phyloP scores from a whole-genome alignment of 2,329 filamentous ascomycete species.

The Penicillium sp. region DNA sequence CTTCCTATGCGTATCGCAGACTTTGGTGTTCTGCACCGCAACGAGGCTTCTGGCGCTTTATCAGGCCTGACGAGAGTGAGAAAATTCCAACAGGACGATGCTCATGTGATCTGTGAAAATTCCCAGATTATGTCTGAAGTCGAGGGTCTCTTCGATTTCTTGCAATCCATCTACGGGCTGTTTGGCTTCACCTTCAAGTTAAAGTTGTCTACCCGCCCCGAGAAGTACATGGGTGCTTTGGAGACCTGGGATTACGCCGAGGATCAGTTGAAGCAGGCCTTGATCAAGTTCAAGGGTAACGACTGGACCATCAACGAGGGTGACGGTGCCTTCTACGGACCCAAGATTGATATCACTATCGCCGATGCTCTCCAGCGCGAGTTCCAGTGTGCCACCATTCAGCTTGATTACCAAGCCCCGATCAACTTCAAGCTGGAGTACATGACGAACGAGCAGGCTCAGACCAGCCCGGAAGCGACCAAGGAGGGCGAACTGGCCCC shows the following conservation, averaged over 20 bases:
- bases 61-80: slow-evolving; percentile 87
- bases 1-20: slow-evolving; percentile 90
- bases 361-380: slow-evolving; percentile 80
- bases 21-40: slow-evolving; percentile 91
- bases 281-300: slow-evolving; percentile 71
- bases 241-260: slow-evolving; percentile 90
- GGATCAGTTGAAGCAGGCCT: slow-evolving; percentile 69
- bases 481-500: slow-evolving; percentile 39
- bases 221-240: slow-evolving; percentile 82
- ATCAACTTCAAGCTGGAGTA: slow-evolving; percentile 85
- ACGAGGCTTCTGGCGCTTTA: slow-evolving; percentile 89
- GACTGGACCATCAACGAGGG: slow-evolving; percentile 90
- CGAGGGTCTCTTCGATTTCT: slow-evolving; percentile 79
- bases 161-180: slow-evolving; percentile 72
- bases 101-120: slow-evolving; percentile 79
- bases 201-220: slow-evolving; percentile 85
- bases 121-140: slow-evolving; percentile 67
- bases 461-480: slow-evolving; percentile 29
- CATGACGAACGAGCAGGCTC: slow-evolving; percentile 64
- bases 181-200: slow-evolving; percentile 89
- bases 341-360: slow-evolving; percentile 97
- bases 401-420: slow-evolving; percentile 84
- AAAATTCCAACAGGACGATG: slow-evolving; percentile 93
- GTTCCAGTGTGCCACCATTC: slow-evolving; percentile 88
- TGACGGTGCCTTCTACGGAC: slow-evolving; percentile 96